Percentiles rank a stretch among this genome's conserved stretches.
These are phyloP conservation scores for Pezizomycotina sp. DNA, from an alignment of 2,329 filamentous ascomycete genomes.

Conservation along the genomic window DNA sequence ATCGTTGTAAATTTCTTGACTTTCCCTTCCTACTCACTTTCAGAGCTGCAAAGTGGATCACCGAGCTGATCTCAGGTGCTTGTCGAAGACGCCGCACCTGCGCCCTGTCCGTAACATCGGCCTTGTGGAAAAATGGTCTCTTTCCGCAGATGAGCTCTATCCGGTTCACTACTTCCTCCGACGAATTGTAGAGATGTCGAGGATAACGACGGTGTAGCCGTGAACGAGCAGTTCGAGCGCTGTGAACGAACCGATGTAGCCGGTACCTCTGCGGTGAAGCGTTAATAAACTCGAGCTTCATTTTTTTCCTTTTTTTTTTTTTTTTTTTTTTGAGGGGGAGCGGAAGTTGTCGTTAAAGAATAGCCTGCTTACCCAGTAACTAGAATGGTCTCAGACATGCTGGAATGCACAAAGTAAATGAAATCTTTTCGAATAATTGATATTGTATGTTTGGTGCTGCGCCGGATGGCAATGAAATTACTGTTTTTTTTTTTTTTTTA, in stretches of 20 bases:
- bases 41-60: conserved; percentile 95
- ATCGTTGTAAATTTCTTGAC: not conserved
- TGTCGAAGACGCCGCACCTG: too few species aligned
- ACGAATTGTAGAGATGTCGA: conserved; percentile 97
- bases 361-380: too few species aligned
- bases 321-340: too few species aligned
- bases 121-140: conserved; percentile 66
- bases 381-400: too few species aligned
- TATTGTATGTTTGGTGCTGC: too few species aligned
- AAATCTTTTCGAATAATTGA: too few species aligned
- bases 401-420: too few species aligned
- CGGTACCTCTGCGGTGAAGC: conserved; percentile 79
- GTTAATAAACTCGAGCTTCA: too few species aligned
- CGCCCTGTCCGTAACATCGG: conserved; percentile 74
- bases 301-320: too few species aligned
- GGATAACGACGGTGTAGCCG: conserved; percentile 89
- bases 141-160: conserved; percentile 88
- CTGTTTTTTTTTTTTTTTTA: too few species aligned
- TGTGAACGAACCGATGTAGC: conserved; percentile 98
- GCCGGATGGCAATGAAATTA: too few species aligned
- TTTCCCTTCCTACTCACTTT: conserved; percentile 44
- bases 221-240: conserved; percentile 78
- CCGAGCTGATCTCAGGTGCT: conserved; percentile 84
- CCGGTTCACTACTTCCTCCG: conserved; percentile 74
- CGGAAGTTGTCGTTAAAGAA: too few species aligned